These are phyloP conservation scores for Sisymbrium altissimum DNA, from an alignment of 345 rosid species.

Conservation along the genomic window DNA sequence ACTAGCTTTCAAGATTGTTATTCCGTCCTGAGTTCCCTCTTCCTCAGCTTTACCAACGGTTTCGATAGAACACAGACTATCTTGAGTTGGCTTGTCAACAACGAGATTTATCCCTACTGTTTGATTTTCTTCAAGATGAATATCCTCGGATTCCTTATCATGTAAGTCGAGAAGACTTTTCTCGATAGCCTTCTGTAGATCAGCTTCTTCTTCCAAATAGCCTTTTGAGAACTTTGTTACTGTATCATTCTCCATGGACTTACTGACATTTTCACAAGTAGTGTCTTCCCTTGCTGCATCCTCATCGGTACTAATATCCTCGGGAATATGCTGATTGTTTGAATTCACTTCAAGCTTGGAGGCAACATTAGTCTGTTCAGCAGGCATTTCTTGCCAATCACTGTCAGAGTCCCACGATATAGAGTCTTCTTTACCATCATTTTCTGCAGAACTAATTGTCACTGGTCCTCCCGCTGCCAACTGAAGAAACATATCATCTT, in stretches of 20 bases:
- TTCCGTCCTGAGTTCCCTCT: constrained; percentile 23
- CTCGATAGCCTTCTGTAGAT: constrained; percentile 80
- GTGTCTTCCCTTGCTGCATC: constrained; percentile 77
- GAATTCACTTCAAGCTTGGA: constrained; percentile 25
- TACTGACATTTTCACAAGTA: constrained; percentile 30
- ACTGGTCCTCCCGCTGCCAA: constrained; percentile 63
- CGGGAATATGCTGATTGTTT: constrained; percentile 32
- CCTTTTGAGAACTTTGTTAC: constrained; percentile 52
- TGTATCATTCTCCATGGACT: constrained; percentile 28
- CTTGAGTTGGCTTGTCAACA: constrained; percentile 16
- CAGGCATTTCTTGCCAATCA: constrained; percentile 65
- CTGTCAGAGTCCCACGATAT: constrained; percentile 54
- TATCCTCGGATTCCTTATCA: constrained; percentile 24
- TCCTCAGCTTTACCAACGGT: constrained; percentile 21
- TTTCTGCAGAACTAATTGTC: constrained; percentile 38
- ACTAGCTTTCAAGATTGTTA: constrained; percentile 27
- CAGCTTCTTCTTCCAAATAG: constrained; percentile 70
- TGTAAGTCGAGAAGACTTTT: constrained; percentile 68
- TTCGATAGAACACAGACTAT: constrained; percentile 25
- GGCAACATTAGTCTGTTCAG: constrained; percentile 29
- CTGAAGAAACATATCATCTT: constrained; percentile 70
- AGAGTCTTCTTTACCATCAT: constrained; percentile 35
- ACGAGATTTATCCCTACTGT: constrained; percentile 10
- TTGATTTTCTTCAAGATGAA: constrained; percentile 32
- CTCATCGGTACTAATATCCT: constrained; percentile 39